Base-by-base conservation (phyloP, 768 basidiomycete genomes). In the Peribolospora baueri region DNA sequence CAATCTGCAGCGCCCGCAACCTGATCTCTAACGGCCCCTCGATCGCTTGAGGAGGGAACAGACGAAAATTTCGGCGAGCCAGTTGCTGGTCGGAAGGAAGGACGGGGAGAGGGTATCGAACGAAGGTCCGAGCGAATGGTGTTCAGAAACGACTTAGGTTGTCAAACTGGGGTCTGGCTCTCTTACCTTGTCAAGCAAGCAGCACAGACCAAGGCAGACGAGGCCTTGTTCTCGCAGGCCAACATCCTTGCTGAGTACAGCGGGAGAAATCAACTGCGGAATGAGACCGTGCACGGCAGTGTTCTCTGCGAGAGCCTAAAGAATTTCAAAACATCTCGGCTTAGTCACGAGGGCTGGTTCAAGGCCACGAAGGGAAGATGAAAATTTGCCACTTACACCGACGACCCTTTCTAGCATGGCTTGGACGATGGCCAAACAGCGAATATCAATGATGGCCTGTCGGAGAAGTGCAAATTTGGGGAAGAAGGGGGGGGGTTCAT, bases 371-470 rank as follows among this genome's bases (percentile, higher is more conserved):
- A 25, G 25, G 11, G 38, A 10, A 10, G 36, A 25, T 25, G 25
- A 25, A 25, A 25, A 25, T 25, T 25, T 25, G 25, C 37, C 9
- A 71, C 82, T 43, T 57, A 88, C 87, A 14, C 82, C 74, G 60
- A 86, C 80, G 11, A 90, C 82, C 6, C 84, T 75, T 69, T 88
- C 84, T 5, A 91, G 71, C 75, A 90, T 76, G 7, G 81, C 83
- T 51, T 79, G 81, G 58, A 82, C 84, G 38, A 91, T 70, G 0
- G 74, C 68, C 50, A 93, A 67, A 62, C 84, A 88, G 39, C 80
- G 72, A 39, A 85, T 56, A 60, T 93, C 83, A 36, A 81, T 75
- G 25, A 25, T 25, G 25, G 25, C 25, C 25, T 25, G 25, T 25
- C 25, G 25, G 39, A 52, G 10, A 4, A 53, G 42, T 47, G 50